phyloP scores from a whole-genome alignment of 2,329 filamentous ascomycete species.

The Diaporthe citri region DNA sequence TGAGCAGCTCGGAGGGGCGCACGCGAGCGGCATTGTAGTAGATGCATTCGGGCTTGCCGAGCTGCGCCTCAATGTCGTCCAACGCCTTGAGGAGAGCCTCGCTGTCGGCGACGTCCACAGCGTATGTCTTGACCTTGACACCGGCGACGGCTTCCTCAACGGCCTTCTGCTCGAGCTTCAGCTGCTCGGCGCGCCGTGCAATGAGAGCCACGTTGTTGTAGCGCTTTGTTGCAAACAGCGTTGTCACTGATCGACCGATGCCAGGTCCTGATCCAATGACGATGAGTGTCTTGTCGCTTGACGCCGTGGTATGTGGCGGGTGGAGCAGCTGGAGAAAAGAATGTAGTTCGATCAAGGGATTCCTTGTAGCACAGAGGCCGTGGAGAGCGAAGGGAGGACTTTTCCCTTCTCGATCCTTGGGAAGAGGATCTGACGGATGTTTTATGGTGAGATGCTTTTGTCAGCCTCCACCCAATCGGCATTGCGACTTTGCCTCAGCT shows the following conservation, averaged over 20 bases:
- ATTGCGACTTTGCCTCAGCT: not conserved
- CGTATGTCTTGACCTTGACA: slow-evolving; percentile 56
- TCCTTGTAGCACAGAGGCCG: not conserved
- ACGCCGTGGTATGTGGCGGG: not conserved
- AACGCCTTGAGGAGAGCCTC: slow-evolving; percentile 53
- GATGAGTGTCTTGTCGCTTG: slow-evolving; percentile 45
- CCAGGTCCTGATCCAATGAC: slow-evolving; percentile 62
- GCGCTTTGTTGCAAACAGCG: slow-evolving; percentile 56
- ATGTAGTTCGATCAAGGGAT: not conserved
- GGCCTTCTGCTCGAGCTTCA: slow-evolving; percentile 56
- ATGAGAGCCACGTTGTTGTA: slow-evolving; percentile 63
- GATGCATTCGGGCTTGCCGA: slow-evolving; percentile 60
- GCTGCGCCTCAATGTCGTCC: slow-evolving; percentile 54
- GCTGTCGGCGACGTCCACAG: slow-evolving; percentile 58
- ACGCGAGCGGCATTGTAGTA: slow-evolving; percentile 67
- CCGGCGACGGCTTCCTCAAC: slow-evolving; percentile 48
- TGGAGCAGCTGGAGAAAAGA: not conserved
- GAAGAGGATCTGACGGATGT: not conserved
- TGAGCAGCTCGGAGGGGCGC: slow-evolving; percentile 55
- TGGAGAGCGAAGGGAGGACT: not conserved
- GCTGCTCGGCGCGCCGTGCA: slow-evolving; percentile 55
- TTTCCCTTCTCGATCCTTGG: not conserved
- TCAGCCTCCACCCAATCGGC: not conserved
- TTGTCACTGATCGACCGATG: slow-evolving; percentile 57
- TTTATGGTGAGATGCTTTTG: not conserved